Conservation (phyloP, 495 filamentous ascomycete genomes). For the Astrothelium subdiscretum region DNA sequence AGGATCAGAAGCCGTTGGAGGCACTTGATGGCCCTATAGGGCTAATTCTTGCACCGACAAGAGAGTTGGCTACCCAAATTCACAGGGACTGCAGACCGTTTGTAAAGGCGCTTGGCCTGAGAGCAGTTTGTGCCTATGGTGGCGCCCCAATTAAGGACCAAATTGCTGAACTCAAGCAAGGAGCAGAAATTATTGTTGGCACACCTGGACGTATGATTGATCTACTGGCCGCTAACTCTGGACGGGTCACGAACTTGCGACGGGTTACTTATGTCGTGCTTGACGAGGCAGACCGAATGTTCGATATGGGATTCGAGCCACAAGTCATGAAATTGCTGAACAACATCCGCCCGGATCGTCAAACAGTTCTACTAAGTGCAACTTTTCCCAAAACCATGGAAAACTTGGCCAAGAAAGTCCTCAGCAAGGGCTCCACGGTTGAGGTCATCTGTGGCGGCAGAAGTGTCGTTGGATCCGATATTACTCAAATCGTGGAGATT, state of each 20-base stretch:
- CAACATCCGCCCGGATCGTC: conserved; percentile 81
- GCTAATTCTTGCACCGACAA: conserved; percentile 86
- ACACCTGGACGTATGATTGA: conserved; percentile 98
- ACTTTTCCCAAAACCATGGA: conserved; percentile 96
- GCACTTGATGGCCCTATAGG: conserved; percentile 78
- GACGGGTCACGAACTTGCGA: conserved; percentile 80
- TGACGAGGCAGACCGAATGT: conserved; percentile 98
- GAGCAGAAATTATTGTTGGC: conserved; percentile 88
- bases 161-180: conserved; percentile 90
- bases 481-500: conserved; percentile 88
- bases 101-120: conserved; percentile 76
- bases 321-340: conserved; percentile 94
- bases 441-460: conserved; percentile 87
- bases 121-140: conserved; percentile 87
- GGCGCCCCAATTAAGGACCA: conserved; percentile 96
- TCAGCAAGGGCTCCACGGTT: conserved; percentile 56
- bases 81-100: conserved; percentile 90
- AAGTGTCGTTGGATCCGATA: conserved; percentile 87
- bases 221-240: conserved; percentile 81
- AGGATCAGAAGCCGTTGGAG: conserved; percentile 77
- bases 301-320: conserved; percentile 98
- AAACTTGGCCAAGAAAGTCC: conserved; percentile 71
- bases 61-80: conserved; percentile 91
- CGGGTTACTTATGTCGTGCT: conserved; percentile 87
- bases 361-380: conserved; percentile 91